Conservation (phyloP, 805 yeast genomes). For the Pichia sporocuriosa region DNA sequence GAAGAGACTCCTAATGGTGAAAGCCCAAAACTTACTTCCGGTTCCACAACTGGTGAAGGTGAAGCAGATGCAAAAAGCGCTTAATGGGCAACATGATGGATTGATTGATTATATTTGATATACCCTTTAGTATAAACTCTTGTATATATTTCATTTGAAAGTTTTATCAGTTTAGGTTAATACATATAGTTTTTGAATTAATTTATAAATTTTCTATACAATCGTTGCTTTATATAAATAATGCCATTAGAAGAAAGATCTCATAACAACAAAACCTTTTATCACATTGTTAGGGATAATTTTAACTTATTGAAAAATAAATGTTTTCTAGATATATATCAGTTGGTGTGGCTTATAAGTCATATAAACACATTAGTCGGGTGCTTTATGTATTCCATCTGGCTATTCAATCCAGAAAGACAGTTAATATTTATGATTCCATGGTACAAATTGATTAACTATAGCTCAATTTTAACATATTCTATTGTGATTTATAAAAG, state of each 20-base stretch:
- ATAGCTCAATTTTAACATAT: conserved; percentile 25
- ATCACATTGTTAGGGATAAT: no score
- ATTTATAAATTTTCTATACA: no score
- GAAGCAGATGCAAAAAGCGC: no score
- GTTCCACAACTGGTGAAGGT: not conserved
- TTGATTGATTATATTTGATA: no score
- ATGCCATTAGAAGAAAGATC: no score
- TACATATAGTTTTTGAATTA: no score
- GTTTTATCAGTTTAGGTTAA: no score
- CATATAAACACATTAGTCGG: conserved; percentile 12
- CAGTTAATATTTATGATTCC: conserved; percentile 8
- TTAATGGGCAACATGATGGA: conserved; percentile 6
- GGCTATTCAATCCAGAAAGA: conserved; percentile 10
- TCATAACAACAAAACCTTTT: no score
- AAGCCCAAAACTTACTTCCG: conserved; percentile 12
- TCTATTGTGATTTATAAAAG: conserved; percentile 25
- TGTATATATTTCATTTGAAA: no score
- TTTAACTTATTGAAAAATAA: no score
- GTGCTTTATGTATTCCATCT: conserved; percentile 12
- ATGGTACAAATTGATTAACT: conserved; percentile 20
- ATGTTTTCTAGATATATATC: conserved; percentile 2
- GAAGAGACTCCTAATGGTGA: conserved; percentile 2
- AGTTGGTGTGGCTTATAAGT: conserved; percentile 2
- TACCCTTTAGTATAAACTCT: no score
- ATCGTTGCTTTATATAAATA: no score